phyloP scores from a whole-genome alignment of 257 asterid species.

The Solanum pinnatisectum region DNA sequence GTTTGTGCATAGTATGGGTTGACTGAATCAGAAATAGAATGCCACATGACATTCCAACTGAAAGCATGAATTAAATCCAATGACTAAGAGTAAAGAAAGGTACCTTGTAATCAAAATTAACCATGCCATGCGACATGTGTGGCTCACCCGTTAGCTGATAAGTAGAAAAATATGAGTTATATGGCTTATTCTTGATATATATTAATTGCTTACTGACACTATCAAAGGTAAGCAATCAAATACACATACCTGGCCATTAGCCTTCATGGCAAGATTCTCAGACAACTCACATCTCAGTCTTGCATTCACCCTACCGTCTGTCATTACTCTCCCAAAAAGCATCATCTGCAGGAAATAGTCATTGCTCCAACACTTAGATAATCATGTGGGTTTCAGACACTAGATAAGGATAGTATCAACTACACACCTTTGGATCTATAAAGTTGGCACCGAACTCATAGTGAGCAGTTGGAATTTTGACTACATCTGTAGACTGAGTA shows the following conservation, averaged over 20 bases:
- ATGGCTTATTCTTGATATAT: not conserved
- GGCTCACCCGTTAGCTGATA: conserved; percentile 80
- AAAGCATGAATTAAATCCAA: not conserved
- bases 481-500: conserved; percentile 73
- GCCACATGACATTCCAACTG: not conserved
- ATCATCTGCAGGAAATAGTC: conserved; percentile 38
- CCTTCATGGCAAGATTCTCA: conserved; percentile 81
- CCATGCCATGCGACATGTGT: conserved; percentile 91
- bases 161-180: not conserved
- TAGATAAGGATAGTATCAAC: not conserved
- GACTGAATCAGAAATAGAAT: not conserved
- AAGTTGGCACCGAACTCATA: conserved; percentile 97
- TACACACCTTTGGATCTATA: conserved; percentile 73
- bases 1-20: not conserved
- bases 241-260: conserved; percentile 59
- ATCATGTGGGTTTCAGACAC: not conserved
- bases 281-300: conserved; percentile 84
- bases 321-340: conserved; percentile 85
- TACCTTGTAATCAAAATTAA: conserved; percentile 96
- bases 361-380: not conserved
- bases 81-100: not conserved
- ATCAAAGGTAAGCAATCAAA: not conserved
- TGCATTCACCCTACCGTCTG: conserved; percentile 91
- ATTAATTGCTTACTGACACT: not conserved
- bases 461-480: conserved; percentile 79